phyloP scores from a whole-genome alignment of 805 yeast genomes.

The Ogataea degrootiae region DNA sequence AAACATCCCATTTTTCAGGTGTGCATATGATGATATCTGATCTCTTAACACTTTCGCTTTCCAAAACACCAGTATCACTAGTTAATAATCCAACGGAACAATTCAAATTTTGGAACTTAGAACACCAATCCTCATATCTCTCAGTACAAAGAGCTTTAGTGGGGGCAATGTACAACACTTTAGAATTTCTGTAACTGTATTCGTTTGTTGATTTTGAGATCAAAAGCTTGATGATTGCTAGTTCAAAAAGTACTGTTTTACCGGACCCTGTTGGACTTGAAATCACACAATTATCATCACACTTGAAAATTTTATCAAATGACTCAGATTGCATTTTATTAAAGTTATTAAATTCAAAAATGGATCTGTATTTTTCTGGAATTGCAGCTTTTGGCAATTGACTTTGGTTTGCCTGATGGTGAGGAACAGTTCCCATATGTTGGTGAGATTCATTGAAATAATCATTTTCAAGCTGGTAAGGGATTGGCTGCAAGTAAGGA shows the following conservation, averaged over 20 bases:
- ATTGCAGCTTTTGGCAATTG: slow-evolving; percentile 14
- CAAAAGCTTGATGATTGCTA: slow-evolving; percentile 40
- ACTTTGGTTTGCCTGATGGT: background rate
- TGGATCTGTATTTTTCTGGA: slow-evolving; percentile 33
- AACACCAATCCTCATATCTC: slow-evolving; percentile 41
- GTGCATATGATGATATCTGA: slow-evolving; percentile 53
- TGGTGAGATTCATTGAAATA: background rate
- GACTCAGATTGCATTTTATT: slow-evolving; percentile 49
- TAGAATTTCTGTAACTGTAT: slow-evolving; percentile 19
- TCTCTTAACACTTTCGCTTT: slow-evolving; percentile 41
- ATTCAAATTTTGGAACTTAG: slow-evolving; percentile 33
- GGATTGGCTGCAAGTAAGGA: background rate
- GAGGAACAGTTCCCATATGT: background rate
- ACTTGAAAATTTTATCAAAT: slow-evolving; percentile 33
- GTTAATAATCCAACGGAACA: slow-evolving; percentile 48
- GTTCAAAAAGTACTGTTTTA: slow-evolving; percentile 49
- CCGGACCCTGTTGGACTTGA: slow-evolving; percentile 61
- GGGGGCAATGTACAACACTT: slow-evolving; percentile 52
- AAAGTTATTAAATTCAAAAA: slow-evolving; percentile 35
- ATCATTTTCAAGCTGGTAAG: background rate
- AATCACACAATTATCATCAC: slow-evolving; percentile 38
- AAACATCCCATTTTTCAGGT: slow-evolving; percentile 38
- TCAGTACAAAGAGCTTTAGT: slow-evolving; percentile 54
- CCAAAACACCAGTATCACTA: slow-evolving; percentile 45
- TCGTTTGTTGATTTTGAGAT: slow-evolving; percentile 19